These are phyloP conservation scores for Mycena belliarum DNA, from an alignment of 768 basidiomycete genomes.

Conservation along the genomic window DNA sequence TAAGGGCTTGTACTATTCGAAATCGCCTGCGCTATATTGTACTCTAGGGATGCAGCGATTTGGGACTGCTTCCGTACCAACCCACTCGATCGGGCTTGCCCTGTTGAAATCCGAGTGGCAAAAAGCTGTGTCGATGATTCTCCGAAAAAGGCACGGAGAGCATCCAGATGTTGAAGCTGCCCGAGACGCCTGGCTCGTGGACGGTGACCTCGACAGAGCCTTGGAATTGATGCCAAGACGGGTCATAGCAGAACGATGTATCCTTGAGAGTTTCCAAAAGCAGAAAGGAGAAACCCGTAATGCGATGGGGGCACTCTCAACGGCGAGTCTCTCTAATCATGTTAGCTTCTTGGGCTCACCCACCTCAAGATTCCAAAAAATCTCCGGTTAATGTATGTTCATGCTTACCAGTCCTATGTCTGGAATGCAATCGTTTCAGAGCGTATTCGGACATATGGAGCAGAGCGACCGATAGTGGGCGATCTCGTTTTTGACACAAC, in stretches of 20 bases:
- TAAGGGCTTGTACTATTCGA: conserved; percentile 29
- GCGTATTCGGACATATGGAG: conserved; percentile 78
- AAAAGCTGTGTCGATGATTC: conserved; percentile 77
- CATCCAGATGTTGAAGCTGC: conserved; percentile 88
- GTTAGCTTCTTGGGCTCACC: conserved; percentile 2
- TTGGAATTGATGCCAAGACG: conserved; percentile 85
- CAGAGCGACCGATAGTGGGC: conserved; percentile 74
- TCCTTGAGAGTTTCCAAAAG: conserved; percentile 88
- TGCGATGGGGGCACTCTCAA: conserved; percentile 84
- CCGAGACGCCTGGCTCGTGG: conserved; percentile 86
- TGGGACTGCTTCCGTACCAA: conserved; percentile 94
- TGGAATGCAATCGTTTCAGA: conserved; percentile 98
- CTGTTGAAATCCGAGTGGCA: conserved; percentile 91
- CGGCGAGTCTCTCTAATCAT: conserved; percentile 45
- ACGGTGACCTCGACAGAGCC: conserved; percentile 78
- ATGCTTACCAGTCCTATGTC: conserved; percentile 97
- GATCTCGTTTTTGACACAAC: conserved; percentile 81
- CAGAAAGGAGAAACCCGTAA: conserved; percentile 77
- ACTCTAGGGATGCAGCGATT: conserved; percentile 93
- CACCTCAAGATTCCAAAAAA: conserved; percentile 84
- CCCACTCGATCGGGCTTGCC: conserved; percentile 91
- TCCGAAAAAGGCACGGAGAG: conserved; percentile 84
- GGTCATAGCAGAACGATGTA: conserved; percentile 90
- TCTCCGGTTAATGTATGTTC: conserved; percentile 94
- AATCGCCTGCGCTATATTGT: conserved; percentile 15